Evolutionary conservation across 139 green algal species (phyloP), one percentile per base, ranked within the genome.

Genomic region (Haematococcus sp.): DNA sequence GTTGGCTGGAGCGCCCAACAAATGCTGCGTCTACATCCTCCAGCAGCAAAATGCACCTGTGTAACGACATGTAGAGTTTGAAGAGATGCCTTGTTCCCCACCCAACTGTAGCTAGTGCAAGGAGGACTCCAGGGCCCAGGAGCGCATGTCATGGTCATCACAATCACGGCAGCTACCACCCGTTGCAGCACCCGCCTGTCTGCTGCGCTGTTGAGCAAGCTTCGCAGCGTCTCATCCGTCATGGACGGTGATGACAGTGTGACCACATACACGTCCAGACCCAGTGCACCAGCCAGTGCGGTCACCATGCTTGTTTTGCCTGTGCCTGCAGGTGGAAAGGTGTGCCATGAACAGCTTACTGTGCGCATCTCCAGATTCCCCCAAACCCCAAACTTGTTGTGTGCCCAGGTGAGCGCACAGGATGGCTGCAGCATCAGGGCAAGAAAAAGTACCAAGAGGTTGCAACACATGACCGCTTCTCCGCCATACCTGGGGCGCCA

Each of bases 1-100:
- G 40, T 59, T 51, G 43, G 28, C 68, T 67, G 2, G 75, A 65
- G 2, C 64, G 32, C 20, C 72, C 44, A n/a, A 77, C 25, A 64
- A 90, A 88, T 0, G 82, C 84, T 0, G 84, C 84, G 66, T 90
- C 84, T 4, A 90, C 72, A 44, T 90, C 84, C 60, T 90, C 79
- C 63, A 90, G 65, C 68, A 88, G 69, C 56, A 90, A 54, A 7
- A 86, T 72, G 58, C 19, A 58, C 61, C 58, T 65, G 58, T 20
- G 35, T 4, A 7, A 23, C 17, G 27, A 22, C 17, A 61, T 11
- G 27, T 22, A 61, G 44, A 54, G 15, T 15, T 15, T 15, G 15
- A 54, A 15, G 13, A 15, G 44, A 15, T 11, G 44, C 44, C 11
- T 54, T 54, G 44, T 15, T 55, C 15, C 46, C 16, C 16, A 16